These are phyloP conservation scores for Trichoderma hamatum DNA, from an alignment of 2,329 filamentous ascomycete species.

Conservation along the genomic window DNA sequence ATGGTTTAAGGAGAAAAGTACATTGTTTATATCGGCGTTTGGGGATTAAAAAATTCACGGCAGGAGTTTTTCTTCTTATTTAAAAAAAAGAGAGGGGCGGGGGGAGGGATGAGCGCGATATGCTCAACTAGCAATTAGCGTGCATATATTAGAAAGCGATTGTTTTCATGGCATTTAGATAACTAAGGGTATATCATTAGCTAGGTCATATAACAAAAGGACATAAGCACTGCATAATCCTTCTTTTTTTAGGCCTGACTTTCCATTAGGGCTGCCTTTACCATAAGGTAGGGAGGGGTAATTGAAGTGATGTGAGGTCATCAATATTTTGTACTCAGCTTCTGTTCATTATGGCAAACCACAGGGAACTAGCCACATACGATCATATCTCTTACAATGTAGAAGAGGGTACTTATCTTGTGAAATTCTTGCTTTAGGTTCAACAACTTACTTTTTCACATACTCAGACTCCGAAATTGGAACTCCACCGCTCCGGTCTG, in stretches of 20 bases:
- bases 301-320: background rate
- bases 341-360: background rate
- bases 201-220: background rate
- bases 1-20: slow-evolving; percentile 16
- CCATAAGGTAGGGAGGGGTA: background rate
- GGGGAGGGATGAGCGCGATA: background rate
- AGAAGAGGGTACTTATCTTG: background rate
- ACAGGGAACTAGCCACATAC: background rate
- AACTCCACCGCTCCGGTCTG: too few species aligned
- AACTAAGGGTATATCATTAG: background rate
- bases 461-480: too few species aligned
- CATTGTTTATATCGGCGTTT: slow-evolving; percentile 1
- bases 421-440: background rate
- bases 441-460: background rate
- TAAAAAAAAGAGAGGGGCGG: background rate
- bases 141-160: background rate
- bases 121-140: background rate
- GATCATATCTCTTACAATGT: background rate
- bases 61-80: background rate
- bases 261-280: background rate
- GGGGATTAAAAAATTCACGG: background rate
- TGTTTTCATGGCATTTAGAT: background rate
- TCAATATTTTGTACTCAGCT: background rate
- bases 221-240: background rate
- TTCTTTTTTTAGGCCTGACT: background rate